Evolutionary conservation across 1,139 yeast species (phyloP).

Genomic region (Geotrichum carabidarum): DNA sequence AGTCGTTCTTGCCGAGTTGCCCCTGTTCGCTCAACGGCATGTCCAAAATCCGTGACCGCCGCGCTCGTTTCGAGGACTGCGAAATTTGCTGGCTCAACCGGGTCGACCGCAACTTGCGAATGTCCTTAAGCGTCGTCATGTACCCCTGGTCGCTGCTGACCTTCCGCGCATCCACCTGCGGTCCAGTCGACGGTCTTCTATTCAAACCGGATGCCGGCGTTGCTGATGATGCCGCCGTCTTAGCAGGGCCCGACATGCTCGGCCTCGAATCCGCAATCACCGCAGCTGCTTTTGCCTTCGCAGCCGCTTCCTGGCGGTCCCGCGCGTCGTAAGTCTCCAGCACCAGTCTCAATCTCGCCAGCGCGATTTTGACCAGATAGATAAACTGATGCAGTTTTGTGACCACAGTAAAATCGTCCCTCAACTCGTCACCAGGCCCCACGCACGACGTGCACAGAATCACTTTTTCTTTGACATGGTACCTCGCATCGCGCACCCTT

Average conservation of each 20-base stretch:
- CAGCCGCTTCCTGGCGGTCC: conserved; percentile 19
- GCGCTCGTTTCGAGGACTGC: conserved; percentile 52
- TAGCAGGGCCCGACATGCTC: not conserved
- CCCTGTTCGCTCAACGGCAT: conserved; percentile 39
- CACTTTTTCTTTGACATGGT: conserved; percentile 37
- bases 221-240: not conserved
- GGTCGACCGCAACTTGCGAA: conserved; percentile 68
- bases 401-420: conserved; percentile 55
- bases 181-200: not conserved
- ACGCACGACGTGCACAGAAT: conserved; percentile 57
- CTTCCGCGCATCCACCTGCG: not conserved
- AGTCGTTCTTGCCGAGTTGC: conserved; percentile 26
- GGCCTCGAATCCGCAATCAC: not conserved
- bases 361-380: conserved; percentile 75
- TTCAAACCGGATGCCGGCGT: conserved; percentile 10
- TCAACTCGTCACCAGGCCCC: conserved; percentile 42
- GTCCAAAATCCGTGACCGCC: conserved; percentile 51
- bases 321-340: conserved; percentile 45
- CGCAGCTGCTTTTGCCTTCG: not conserved
- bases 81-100: conserved; percentile 64
- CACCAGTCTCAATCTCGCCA: conserved; percentile 69
- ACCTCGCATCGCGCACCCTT: conserved; percentile 43
- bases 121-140: conserved; percentile 68
- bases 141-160: conserved; percentile 44
- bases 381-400: conserved; percentile 68